Conservation (phyloP, 306 rosid genomes). For the Cucumis sativus region Cucumber_9930_V3 NC_026661.2:4752501-4753000, state of each 20-base stretch:
- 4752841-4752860: neutral
- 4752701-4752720: neutral
- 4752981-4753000: constrained; percentile 73
- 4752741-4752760: neutral
- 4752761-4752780: neutral
- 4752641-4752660: neutral
- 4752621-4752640: neutral
- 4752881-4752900: constrained; percentile 76
- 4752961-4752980: constrained; percentile 65
- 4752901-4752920: constrained; percentile 84
- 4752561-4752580: neutral
- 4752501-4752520: neutral
- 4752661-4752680: neutral
- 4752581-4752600: neutral
- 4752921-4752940: constrained; percentile 90
- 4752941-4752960: constrained; percentile 89
- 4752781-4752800: neutral
- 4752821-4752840: neutral
- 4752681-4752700: neutral
- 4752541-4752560: neutral
- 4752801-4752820: neutral
- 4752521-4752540: neutral
- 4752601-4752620: neutral
- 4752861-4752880: constrained; percentile 83
- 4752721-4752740: neutral